Conservation (phyloP, 257 asterid species). For the Verbena officinalis region DNA sequence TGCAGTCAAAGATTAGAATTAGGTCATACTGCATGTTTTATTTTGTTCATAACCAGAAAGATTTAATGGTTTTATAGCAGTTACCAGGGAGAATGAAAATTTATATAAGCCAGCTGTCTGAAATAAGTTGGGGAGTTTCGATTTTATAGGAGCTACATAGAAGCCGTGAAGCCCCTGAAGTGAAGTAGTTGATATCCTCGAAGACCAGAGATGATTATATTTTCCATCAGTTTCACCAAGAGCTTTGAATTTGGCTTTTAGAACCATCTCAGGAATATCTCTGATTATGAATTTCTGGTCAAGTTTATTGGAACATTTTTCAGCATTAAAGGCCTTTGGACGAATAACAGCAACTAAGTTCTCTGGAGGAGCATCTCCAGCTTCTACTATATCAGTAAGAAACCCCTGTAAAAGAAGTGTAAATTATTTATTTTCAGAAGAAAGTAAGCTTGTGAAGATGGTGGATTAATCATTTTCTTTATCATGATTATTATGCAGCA, state of each 20-base stretch:
- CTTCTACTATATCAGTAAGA: conserved; percentile 41
- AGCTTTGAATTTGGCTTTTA: conserved; percentile 28
- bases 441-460: no score
- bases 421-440: no score
- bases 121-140: conserved; percentile 35
- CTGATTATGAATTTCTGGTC: conserved; percentile 53
- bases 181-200: conserved; percentile 29
- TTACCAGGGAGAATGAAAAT: conserved; percentile 63
- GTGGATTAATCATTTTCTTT: no score
- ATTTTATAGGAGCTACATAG: conserved; percentile 43
- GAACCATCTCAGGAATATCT: conserved; percentile 44
- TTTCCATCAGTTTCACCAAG: conserved; percentile 3
- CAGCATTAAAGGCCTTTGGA: conserved; percentile 44
- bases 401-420: conserved; percentile 42
- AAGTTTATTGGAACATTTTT: conserved; percentile 34
- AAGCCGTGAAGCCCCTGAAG: conserved; percentile 50
- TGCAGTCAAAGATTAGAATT: conserved; percentile 24
- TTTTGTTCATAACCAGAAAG: neutral
- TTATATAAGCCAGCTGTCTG: conserved; percentile 52
- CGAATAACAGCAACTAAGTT: conserved; percentile 61
- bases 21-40: neutral
- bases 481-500: no score
- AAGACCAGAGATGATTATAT: conserved; percentile 34
- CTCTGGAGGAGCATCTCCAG: conserved; percentile 55
- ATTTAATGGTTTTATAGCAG: neutral